Conservation (phyloP, 805 yeast genomes). For the Teunomyces gatunensis region DNA sequence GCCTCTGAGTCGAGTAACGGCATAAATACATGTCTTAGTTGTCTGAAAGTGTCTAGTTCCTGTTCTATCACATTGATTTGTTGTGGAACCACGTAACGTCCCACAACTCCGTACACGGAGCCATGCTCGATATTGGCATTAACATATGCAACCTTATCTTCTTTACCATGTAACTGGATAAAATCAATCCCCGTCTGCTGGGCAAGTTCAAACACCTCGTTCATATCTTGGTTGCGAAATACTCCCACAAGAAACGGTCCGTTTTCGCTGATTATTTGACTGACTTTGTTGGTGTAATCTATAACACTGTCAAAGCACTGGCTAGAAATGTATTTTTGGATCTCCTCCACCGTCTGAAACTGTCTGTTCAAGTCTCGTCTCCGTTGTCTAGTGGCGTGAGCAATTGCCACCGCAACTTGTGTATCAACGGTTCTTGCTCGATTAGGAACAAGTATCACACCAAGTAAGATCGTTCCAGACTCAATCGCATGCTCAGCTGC, state of each 20-base stretch:
- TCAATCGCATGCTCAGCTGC: slow-evolving; percentile 72
- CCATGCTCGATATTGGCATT: slow-evolving; percentile 36
- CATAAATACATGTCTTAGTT: slow-evolving; percentile 40
- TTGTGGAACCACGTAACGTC: slow-evolving; percentile 62
- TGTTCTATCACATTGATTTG: slow-evolving; percentile 41
- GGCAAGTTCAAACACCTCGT: slow-evolving; percentile 50
- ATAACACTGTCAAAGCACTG: slow-evolving; percentile 11
- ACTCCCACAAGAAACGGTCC: slow-evolving; percentile 88
- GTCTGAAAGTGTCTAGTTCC: slow-evolving; percentile 12
- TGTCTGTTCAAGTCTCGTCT: slow-evolving; percentile 15
- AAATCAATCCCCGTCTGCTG: slow-evolving; percentile 58
- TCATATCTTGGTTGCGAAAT: slow-evolving; percentile 74
- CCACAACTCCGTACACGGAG: slow-evolving; percentile 59
- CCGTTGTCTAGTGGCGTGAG: slow-evolving; percentile 24
- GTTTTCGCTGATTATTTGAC: slow-evolving; percentile 25
- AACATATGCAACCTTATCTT: slow-evolving; percentile 49
- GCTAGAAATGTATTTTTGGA: slow-evolving; percentile 12
- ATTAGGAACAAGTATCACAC: slow-evolving; percentile 84
- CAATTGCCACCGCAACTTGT: slow-evolving; percentile 26
- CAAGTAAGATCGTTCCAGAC: slow-evolving; percentile 72
- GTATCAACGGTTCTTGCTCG: slow-evolving; percentile 64
- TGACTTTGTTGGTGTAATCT: slow-evolving; percentile 33
- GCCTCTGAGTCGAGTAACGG: slow-evolving; percentile 80
- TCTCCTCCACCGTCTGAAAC: slow-evolving; percentile 19
- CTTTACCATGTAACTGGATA: slow-evolving; percentile 83